Conservation (phyloP, 176 grass and related monocot species). For the barley (Hordeum vulgare) region MorexV3_pseudomolecules_assembly NC_058522.1:106323713-106324212, state of each 20-base stretch:
- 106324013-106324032: background rate
- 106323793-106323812: background rate
- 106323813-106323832: background rate
- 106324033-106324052: background rate
- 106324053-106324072: background rate
- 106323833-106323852: background rate
- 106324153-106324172: constrained; percentile 5
- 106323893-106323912: background rate
- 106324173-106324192: constrained; percentile 31
- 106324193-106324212: constrained; percentile 33
- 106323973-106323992: background rate
- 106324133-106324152: background rate
- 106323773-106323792: constrained; percentile 3
- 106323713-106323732: constrained; percentile 36
- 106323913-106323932: background rate
- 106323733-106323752: background rate
- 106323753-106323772: constrained; percentile 29
- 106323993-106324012: background rate
- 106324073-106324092: background rate
- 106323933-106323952: background rate
- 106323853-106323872: background rate
- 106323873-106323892: background rate
- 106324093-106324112: background rate
- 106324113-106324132: background rate
- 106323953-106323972: background rate